These are phyloP conservation scores for Syncephalastrum sp. DNA, from an alignment of 371 early-diverging fungal genomes.

Conservation along the genomic window DNA sequence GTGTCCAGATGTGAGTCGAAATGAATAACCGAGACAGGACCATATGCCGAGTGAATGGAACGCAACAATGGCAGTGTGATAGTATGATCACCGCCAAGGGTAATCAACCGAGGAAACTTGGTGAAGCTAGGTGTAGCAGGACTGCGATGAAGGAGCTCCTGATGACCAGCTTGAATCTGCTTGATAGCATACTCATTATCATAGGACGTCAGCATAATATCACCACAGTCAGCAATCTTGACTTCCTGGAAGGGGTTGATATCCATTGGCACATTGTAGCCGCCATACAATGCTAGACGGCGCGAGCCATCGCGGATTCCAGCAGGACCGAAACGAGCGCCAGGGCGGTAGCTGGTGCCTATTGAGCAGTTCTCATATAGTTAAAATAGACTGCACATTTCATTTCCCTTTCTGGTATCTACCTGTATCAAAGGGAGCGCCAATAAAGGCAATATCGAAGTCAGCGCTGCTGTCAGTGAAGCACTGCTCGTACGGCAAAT, in stretches of 20 bases:
- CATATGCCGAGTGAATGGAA: slow-evolving; percentile 19
- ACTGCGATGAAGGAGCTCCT: slow-evolving; percentile 15
- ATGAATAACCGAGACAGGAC: slow-evolving; percentile 31
- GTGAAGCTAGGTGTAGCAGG: slow-evolving; percentile 6
- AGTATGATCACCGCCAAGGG: slow-evolving; percentile 28
- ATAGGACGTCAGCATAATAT: slow-evolving; percentile 23
- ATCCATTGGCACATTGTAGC: slow-evolving; percentile 24
- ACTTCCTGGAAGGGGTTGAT: slow-evolving; percentile 24
- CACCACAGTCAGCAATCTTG: slow-evolving; percentile 28
- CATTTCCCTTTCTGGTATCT: neutral
- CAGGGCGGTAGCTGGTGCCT: slow-evolving; percentile 18
- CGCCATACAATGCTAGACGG: slow-evolving; percentile 15
- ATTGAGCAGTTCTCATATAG: neutral
- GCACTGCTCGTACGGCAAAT: slow-evolving; percentile 22
- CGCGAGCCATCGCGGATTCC: slow-evolving; percentile 30
- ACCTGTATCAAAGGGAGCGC: slow-evolving; percentile 27
- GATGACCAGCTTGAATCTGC: slow-evolving; percentile 16
- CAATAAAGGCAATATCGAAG: slow-evolving; percentile 30
- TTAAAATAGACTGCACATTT: neutral
- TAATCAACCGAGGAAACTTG: slow-evolving; percentile 18
- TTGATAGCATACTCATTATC: slow-evolving; percentile 16
- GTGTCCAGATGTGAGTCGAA: slow-evolving; percentile 38
- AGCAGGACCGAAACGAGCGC: slow-evolving; percentile 31
- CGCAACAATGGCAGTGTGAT: slow-evolving; percentile 24
- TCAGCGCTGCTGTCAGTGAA: slow-evolving; percentile 4